A percentile compares a stretch with the other conserved stretches of the same genome.
These are phyloP conservation scores for Ichthyophthirius multifiliis DNA, from an alignment of 169 alveolate genomes.

Conservation along the genomic window DNA sequence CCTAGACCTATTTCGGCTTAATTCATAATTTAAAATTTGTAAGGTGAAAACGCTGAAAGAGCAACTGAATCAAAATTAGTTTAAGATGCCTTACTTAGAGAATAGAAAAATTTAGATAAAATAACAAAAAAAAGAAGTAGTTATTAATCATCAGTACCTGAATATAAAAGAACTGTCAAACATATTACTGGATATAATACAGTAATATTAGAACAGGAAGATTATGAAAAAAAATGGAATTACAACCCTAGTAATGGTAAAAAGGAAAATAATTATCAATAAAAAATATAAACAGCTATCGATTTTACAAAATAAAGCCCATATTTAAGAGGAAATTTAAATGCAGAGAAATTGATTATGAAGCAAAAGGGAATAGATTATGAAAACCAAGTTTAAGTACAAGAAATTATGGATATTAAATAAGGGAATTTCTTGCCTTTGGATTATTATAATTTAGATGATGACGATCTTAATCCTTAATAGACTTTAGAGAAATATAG, in stretches of 20 bases:
- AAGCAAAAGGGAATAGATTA: neutral
- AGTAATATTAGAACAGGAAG: conserved; percentile 17
- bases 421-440: conserved; percentile 48
- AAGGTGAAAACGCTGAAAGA: conserved; percentile 1
- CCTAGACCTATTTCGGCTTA: neutral
- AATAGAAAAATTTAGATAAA: conserved; percentile 1
- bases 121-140: conserved; percentile 12
- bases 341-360: conserved; percentile 13
- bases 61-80: neutral
- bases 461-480: conserved; percentile 45
- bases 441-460: conserved; percentile 54
- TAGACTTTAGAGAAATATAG: conserved; percentile 21
- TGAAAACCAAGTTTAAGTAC: neutral
- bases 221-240: conserved; percentile 28
- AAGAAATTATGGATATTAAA: neutral
- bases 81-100: conserved; percentile 4
- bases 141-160: neutral
- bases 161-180: conserved; percentile 9
- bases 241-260: neutral
- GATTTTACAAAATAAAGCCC: conserved; percentile 25
- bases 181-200: conserved; percentile 42
- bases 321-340: conserved; percentile 1
- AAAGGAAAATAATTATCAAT: conserved; percentile 6
- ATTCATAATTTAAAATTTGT: neutral
- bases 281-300: conserved; percentile 22